Conservation (phyloP, 2,329 filamentous ascomycete species). For the Sarocladium oryzae region DNA sequence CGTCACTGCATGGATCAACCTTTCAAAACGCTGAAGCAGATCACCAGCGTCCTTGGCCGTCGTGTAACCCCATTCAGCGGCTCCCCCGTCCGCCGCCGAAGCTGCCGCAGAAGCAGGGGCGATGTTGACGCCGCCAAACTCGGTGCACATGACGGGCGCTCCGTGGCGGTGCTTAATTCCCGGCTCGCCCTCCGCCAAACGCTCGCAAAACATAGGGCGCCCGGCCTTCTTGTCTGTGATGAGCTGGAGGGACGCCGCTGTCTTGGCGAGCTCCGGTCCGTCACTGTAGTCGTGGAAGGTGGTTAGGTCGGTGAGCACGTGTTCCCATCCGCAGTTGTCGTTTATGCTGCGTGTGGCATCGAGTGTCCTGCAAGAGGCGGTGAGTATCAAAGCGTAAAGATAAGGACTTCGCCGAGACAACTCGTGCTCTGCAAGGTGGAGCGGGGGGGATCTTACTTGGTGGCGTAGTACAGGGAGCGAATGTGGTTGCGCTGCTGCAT, state of each 20-base stretch:
- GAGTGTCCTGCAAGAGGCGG: conserved; percentile 30
- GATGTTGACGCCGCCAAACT: conserved; percentile 65
- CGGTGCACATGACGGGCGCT: conserved; percentile 58
- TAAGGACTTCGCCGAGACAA: not conserved
- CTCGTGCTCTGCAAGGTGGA: not conserved
- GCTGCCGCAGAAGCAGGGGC: conserved; percentile 42
- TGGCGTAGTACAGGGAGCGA: conserved; percentile 55
- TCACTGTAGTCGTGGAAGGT: conserved; percentile 66
- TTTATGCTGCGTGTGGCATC: conserved; percentile 60
- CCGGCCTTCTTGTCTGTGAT: conserved; percentile 49
- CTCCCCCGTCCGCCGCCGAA: conserved; percentile 44
- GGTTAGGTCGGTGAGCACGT: conserved; percentile 56
- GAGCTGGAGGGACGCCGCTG: conserved; percentile 44
- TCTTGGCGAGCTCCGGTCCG: conserved; percentile 45
- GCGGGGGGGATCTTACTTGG: conserved; percentile 40
- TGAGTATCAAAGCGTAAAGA: conserved; percentile 16
- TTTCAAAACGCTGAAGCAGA: conserved; percentile 50
- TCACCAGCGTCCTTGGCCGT: conserved; percentile 56
- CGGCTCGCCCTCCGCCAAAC: conserved; percentile 22
- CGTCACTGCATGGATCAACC: conserved; percentile 51
- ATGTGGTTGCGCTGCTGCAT: conserved; percentile 58
- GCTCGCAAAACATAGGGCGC: conserved; percentile 41
- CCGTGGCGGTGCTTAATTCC: conserved; percentile 43
- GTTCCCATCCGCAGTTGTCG: conserved; percentile 68
- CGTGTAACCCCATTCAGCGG: conserved; percentile 55